Base-by-base conservation (phyloP, 2,329 filamentous ascomycete species). In the Aspergillus sp. region DNA sequence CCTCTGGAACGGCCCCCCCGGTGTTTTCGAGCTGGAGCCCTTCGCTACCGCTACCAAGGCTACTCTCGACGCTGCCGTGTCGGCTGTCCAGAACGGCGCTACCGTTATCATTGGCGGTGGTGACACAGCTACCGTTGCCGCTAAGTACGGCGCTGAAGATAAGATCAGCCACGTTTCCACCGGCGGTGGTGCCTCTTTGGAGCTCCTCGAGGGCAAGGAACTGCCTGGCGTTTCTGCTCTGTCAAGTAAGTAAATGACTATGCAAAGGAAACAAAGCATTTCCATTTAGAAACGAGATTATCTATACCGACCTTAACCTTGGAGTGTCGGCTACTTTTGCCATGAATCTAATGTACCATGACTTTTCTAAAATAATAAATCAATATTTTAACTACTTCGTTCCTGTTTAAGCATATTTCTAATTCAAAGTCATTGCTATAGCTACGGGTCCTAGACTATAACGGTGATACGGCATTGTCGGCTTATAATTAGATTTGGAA, bases 131-230 rank as follows among this genome's bases (percentile, higher is more conserved):
- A 99, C 95, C 60, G 95, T 98, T 48, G 95, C 95, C 54, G 93
- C 93, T 77, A 97, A 99, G 84, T 99, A 96, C 77, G 88, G 88
- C 55, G 93, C 91, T 63, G 95, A 99, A 84, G 87, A 91, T 79
- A 96, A 98, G 87, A 85, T 98, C 73, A 97, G 92, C 82, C 95
- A 99, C 82, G 95, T 99, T 63, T 96, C 92, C 51, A 99, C 95
- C 33, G 95, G 95, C 68, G 95, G 95, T 73, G 95, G 95, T 80
- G 95, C 95, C 66, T 93, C 89, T 69, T 83, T 99, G 73, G 95
- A 99, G 84, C 83, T 99, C 70, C 87, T 99, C 63, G 95, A 99
- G 86, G 95, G 95, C 79, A 99, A 99, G 86, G 93, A 91, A 65
- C 84, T 99, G 72, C 95, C 95, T 57, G 95, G 95, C 83, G 93